Percentiles rank a stretch among this genome's conserved stretches.
Conservation (phyloP, 805 yeast genomes). For the Diddensiella transvaalensis region DNA sequence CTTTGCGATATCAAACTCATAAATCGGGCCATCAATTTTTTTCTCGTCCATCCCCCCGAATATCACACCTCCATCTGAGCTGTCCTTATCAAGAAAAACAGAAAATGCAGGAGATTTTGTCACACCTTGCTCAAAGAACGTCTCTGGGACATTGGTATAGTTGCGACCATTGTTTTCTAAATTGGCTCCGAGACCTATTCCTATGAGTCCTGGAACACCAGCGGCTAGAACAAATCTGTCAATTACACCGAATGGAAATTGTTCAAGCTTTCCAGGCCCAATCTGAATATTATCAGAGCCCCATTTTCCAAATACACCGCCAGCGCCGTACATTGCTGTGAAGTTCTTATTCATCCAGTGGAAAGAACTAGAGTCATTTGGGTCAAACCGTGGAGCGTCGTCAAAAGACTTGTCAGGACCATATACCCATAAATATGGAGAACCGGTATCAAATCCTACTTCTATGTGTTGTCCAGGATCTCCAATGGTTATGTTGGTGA, state of each 20-base stretch:
- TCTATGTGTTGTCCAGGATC: slow-evolving; percentile 41
- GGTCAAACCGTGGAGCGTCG: slow-evolving; percentile 28
- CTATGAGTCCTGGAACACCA: slow-evolving; percentile 55
- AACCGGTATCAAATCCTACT: slow-evolving; percentile 48
- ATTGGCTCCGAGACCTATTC: slow-evolving; percentile 49
- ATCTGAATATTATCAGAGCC: slow-evolving; percentile 28
- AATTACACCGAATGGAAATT: slow-evolving; percentile 32
- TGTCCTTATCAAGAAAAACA: slow-evolving; percentile 47
- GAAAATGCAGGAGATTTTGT: slow-evolving; percentile 61
- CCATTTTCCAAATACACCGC: slow-evolving; percentile 33
- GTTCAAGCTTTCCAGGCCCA: slow-evolving; percentile 15
- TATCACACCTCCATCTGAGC: slow-evolving; percentile 28
- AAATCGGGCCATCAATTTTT: slow-evolving; percentile 28
- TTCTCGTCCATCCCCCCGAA: slow-evolving; percentile 33
- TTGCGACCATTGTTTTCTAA: slow-evolving; percentile 25
- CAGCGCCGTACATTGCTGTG: slow-evolving; percentile 39
- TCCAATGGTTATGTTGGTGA: slow-evolving; percentile 38
- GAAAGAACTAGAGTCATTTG: slow-evolving; percentile 31
- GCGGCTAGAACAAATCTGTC: slow-evolving; percentile 39
- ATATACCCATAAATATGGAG: slow-evolving; percentile 48
- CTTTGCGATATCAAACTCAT: slow-evolving; percentile 22
- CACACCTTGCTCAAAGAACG: slow-evolving; percentile 54
- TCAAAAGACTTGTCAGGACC: slow-evolving; percentile 32
- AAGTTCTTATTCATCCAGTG: slow-evolving; percentile 35
- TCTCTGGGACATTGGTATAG: slow-evolving; percentile 65